phyloP scores from a whole-genome alignment of 2,329 filamentous ascomycete species.

The Xylariaceae sp. region DNA sequence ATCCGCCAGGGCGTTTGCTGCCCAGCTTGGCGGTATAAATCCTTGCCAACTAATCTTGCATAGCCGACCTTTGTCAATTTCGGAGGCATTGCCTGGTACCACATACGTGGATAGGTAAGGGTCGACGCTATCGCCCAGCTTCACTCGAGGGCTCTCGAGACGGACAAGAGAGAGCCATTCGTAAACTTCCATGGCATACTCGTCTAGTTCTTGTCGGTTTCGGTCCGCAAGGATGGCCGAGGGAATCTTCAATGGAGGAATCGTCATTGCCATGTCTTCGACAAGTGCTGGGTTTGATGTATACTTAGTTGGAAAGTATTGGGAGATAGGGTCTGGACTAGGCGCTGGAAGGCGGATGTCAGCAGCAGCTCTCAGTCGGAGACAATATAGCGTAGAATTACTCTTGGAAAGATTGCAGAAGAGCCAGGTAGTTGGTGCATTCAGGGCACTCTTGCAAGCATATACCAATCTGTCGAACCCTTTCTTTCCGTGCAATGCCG shows the following conservation, averaged over 20 bases:
- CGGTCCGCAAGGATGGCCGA: slow-evolving; percentile 42
- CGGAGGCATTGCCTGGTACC: slow-evolving; percentile 53
- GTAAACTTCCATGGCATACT: slow-evolving; percentile 68
- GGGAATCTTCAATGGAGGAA: slow-evolving; percentile 46
- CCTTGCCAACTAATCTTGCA: slow-evolving; percentile 66
- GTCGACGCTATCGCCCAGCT: slow-evolving; percentile 65
- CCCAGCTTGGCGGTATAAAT: slow-evolving; percentile 62
- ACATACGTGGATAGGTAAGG: slow-evolving; percentile 73
- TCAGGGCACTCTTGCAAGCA: slow-evolving; percentile 80
- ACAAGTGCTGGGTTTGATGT: slow-evolving; percentile 46
- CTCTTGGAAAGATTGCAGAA: slow-evolving; percentile 69
- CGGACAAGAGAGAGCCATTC: slow-evolving; percentile 78
- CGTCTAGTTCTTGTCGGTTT: slow-evolving; percentile 62
- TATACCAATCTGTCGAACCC: slow-evolving; percentile 80
- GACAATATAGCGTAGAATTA: slow-evolving; percentile 41
- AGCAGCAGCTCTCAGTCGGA: slow-evolving; percentile 3
- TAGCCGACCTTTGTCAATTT: slow-evolving; percentile 42
- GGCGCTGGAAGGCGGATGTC: slow-evolving; percentile 48
- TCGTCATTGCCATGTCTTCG: slow-evolving; percentile 34
- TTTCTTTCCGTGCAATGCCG: slow-evolving; percentile 84
- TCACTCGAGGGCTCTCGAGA: slow-evolving; percentile 69
- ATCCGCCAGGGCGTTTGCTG: slow-evolving; percentile 55
- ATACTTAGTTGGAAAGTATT: slow-evolving; percentile 52
- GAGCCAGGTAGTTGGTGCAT: slow-evolving; percentile 74
- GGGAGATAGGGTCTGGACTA: slow-evolving; percentile 56